Conservation (phyloP, 2,329 filamentous ascomycete genomes). For the Penicillium sp. region DNA sequence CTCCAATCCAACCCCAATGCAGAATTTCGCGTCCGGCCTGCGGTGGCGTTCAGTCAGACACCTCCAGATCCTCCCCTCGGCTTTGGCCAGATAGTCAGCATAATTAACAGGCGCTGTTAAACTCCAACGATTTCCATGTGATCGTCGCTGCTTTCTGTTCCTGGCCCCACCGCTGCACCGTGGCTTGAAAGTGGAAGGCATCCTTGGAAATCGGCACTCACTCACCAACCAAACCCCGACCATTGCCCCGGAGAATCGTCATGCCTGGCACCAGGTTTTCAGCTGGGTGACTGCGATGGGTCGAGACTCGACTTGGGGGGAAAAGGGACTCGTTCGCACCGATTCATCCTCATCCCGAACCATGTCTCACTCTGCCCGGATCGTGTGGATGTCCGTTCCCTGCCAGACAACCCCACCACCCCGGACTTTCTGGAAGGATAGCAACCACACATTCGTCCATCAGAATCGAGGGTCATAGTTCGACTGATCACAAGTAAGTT, state of each 20-base stretch:
- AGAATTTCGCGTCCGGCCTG: background rate
- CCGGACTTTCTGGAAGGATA: background rate
- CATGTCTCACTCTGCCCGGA: constrained; percentile 2
- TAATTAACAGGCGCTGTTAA: background rate
- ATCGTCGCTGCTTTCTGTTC: constrained; percentile 10
- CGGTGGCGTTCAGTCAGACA: background rate
- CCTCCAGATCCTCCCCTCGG: background rate
- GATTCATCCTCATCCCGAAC: background rate
- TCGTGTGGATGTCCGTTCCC: background rate
- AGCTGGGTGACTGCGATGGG: background rate
- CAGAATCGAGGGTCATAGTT: background rate
- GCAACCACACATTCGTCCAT: background rate
- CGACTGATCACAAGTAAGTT: background rate
- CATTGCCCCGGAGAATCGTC: too few species aligned
- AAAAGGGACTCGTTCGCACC: background rate
- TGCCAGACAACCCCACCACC: background rate
- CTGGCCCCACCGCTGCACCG: background rate
- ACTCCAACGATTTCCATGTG: constrained; percentile 7
- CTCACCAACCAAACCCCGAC: too few species aligned
- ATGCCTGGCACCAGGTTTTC: too few species aligned
- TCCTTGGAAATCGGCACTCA: too few species aligned
- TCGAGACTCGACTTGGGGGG: too few species aligned
- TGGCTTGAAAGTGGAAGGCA: background rate
- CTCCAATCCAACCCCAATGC: constrained; percentile 3
- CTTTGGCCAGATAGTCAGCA: background rate